Base-by-base conservation (phyloP, 225 moss, liverwort and hornwort species). In the Marchantia polymorpha region DNA sequence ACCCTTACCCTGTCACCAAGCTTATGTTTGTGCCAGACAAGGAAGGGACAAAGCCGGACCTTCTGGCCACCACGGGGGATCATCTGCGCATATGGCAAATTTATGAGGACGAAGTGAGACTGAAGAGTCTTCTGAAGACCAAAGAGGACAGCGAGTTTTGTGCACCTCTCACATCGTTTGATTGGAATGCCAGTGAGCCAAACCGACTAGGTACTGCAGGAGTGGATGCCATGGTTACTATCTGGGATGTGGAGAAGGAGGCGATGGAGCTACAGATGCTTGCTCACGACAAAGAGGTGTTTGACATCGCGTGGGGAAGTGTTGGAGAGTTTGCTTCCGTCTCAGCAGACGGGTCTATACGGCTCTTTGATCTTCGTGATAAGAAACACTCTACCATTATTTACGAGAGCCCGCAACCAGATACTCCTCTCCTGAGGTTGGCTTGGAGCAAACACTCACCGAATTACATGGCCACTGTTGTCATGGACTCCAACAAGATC, bases 11-110 rank as follows among this genome's bases (percentile, higher is more conserved):
- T 0, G 88, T 90, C 3, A 92, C 92, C 39, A 93, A 93, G 50
- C 83, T 93, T 31, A 90, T 93, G 90, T 93, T 93, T 74, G 84
- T 92, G 46, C 93, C 93, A 0, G 92, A 93, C 79, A 92, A 90
- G 88, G 93, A 92, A 47, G 82, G 92, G 64, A 70, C 77, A 74
- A 89, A 87, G 73, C 74, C 89, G 0, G 93, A 93, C 75, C 83
- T 93, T 20, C 7, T 93, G 83, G 93, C 93, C 17, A 93, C 92
- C 13, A 89, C 90, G 48, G 90, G 93, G 9, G 92, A 93, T 74
- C 84, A 90, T 59, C 79, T 93, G 46, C 89, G 92, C 74, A 83
- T 93, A 46, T 92, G 90, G 89, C 90, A 92, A 76, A 85, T 93
- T 22, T 83, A 84, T 66, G 89, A 89, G 17, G 89, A 93, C 20